These are phyloP conservation scores for Graphiopsis chlorocephala DNA, from an alignment of 2,329 filamentous ascomycete genomes.

Conservation along the genomic window DNA sequence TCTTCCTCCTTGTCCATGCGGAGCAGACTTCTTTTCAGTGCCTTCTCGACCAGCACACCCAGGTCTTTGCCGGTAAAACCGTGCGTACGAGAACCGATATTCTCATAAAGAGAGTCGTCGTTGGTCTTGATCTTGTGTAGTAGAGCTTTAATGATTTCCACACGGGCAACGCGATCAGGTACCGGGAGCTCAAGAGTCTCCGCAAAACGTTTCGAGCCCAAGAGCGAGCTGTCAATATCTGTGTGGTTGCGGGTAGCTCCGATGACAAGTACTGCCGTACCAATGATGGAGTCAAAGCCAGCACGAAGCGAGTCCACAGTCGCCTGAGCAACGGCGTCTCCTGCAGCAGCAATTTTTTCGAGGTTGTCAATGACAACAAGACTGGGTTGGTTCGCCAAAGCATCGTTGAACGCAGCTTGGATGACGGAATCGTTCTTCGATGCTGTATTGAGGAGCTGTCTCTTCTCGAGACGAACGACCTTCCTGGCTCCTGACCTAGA, in stretches of 20 bases:
- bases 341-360: conserved; percentile 64
- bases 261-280: conserved; percentile 65
- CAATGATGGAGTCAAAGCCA: conserved; percentile 56
- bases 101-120: conserved; percentile 52
- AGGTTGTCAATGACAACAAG: conserved; percentile 77
- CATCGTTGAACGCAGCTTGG: conserved; percentile 67
- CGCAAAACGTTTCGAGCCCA: conserved; percentile 62
- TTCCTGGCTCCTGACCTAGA: conserved; percentile 65
- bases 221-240: conserved; percentile 68
- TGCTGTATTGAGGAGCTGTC: conserved; percentile 36
- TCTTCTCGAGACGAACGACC: conserved; percentile 59
- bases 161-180: conserved; percentile 67
- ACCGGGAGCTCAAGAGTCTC: conserved; percentile 71
- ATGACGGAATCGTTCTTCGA: conserved; percentile 53
- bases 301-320: conserved; percentile 41
- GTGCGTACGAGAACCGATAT: conserved; percentile 72
- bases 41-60: conserved; percentile 58
- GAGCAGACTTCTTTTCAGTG: conserved; percentile 42
- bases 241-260: conserved; percentile 71
- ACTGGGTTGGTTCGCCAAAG: conserved; percentile 67
- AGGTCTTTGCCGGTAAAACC: conserved; percentile 83
- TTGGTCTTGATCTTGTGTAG: conserved; percentile 44
- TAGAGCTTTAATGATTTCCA: conserved; percentile 69
- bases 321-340: conserved; percentile 40
- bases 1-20: conserved; percentile 32